Conservation (phyloP, 2,329 filamentous ascomycete genomes). For the Cladophialophora exuberans region DNA sequence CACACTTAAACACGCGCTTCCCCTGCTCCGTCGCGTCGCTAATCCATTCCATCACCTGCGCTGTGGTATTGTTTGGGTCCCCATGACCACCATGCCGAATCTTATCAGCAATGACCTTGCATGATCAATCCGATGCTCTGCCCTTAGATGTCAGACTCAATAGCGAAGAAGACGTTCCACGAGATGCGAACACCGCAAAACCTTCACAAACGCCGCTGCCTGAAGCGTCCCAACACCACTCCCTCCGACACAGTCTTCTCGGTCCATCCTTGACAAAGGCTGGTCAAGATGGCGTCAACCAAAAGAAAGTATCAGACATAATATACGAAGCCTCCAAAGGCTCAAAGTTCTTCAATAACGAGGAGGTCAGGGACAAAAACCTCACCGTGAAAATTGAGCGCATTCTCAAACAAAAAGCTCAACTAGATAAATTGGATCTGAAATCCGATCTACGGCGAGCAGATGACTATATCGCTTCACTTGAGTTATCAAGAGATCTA, state of each 20-base stretch:
- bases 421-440: constrained; percentile 76
- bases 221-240: constrained; percentile 52
- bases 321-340: constrained; percentile 97
- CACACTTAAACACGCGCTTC: constrained; percentile 3
- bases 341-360: constrained; percentile 93
- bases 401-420: constrained; percentile 74
- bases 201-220: constrained; percentile 10
- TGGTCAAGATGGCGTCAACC: constrained; percentile 91
- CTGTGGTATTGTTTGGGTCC: neutral
- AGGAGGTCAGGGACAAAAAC: constrained; percentile 78
- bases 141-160: constrained; percentile 8
- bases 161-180: neutral
- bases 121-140: constrained; percentile 13
- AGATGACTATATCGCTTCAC: constrained; percentile 77
- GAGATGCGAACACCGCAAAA: neutral
- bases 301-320: constrained; percentile 90
- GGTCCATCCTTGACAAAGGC: constrained; percentile 93
- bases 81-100: constrained; percentile 17
- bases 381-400: constrained; percentile 84
- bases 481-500: constrained; percentile 79
- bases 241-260: constrained; percentile 85
- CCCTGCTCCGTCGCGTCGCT: constrained; percentile 6
- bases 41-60: neutral
- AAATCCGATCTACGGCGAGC: constrained; percentile 72
- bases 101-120: constrained; percentile 27